phyloP scores from a whole-genome alignment of 208 protist genomes.

The Trypanosoma melophagium region DNA sequence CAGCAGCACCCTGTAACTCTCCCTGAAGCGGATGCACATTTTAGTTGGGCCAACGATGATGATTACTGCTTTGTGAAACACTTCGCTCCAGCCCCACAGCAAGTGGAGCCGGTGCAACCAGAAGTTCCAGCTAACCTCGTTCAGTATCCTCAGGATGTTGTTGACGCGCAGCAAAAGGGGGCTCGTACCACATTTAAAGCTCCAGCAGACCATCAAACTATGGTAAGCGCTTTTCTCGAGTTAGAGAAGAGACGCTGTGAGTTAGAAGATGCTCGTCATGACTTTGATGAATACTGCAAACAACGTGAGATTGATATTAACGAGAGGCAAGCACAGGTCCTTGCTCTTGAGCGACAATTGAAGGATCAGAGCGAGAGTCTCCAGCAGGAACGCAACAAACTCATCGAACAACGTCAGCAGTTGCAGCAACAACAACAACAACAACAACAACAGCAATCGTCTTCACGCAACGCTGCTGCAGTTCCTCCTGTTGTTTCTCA shows the following conservation, averaged over 20 bases:
- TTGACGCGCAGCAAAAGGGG: constrained; percentile 44
- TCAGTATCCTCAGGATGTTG: constrained; percentile 66
- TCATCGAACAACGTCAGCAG: constrained; percentile 51
- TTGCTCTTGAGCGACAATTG: constrained; percentile 36
- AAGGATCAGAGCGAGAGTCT: constrained; percentile 38
- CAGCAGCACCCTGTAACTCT: constrained; percentile 22
- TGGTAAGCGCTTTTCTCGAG: constrained; percentile 39
- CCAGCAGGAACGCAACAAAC: constrained; percentile 33
- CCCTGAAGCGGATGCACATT: constrained; percentile 38
- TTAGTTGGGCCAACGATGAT: constrained; percentile 82
- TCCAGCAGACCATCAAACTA: constrained; percentile 38
- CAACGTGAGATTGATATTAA: constrained; percentile 49
- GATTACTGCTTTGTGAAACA: constrained; percentile 67
- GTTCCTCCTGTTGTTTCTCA: constrained; percentile 7
- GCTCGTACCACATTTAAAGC: constrained; percentile 55
- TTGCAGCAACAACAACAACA: constrained; percentile 41
- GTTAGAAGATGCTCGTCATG: constrained; percentile 46
- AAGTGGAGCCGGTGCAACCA: constrained; percentile 9
- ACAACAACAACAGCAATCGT: constrained; percentile 33
- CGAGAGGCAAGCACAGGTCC: constrained; percentile 37
- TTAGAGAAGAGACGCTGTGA: constrained; percentile 44
- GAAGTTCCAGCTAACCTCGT: constrained; percentile 43
- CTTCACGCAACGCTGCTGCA: neutral
- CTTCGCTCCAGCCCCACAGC: constrained; percentile 29
- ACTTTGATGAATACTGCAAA: constrained; percentile 48